These are phyloP conservation scores for Tylopilus sp. DNA, from an alignment of 1,284 basidiomycete genomes.

Conservation along the genomic window DNA sequence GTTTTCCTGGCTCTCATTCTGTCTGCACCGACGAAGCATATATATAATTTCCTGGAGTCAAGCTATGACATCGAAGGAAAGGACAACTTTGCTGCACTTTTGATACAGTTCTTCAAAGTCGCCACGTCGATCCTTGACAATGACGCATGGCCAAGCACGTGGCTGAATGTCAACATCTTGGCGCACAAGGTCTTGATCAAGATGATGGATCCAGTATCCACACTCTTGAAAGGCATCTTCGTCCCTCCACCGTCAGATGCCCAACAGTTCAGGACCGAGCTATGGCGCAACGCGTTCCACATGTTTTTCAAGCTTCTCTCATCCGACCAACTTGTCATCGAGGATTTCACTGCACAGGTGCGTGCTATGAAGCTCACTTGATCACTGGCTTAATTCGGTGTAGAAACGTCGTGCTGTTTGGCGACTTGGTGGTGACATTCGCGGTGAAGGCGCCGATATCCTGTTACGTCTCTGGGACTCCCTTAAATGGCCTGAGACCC, in stretches of 20 bases:
- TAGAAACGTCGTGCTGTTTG: slow-evolving; percentile 93
- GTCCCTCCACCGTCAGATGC: slow-evolving; percentile 68
- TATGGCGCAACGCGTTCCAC: slow-evolving; percentile 83
- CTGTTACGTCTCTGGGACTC: slow-evolving; percentile 85
- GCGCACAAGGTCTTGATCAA: slow-evolving; percentile 87
- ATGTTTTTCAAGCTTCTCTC: slow-evolving; percentile 84
- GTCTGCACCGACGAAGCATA: slow-evolving; percentile 74
- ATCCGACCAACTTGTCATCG: slow-evolving; percentile 89
- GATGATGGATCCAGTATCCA: slow-evolving; percentile 80
- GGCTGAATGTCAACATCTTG: slow-evolving; percentile 91
- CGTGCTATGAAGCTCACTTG: slow-evolving; percentile 14
- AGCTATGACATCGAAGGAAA: slow-evolving; percentile 83
- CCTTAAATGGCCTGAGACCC: slow-evolving; percentile 70
- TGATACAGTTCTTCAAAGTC: slow-evolving; percentile 81
- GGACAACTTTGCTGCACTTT: slow-evolving; percentile 68
- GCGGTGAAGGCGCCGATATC: slow-evolving; percentile 88
- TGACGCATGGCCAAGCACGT: slow-evolving; percentile 86
- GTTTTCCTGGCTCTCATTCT: slow-evolving; percentile 83
- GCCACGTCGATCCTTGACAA: slow-evolving; percentile 81
- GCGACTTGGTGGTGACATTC: slow-evolving; percentile 92
- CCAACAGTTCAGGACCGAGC: slow-evolving; percentile 66
- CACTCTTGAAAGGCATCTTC: slow-evolving; percentile 76
- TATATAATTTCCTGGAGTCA: slow-evolving; percentile 76
- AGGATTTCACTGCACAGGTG: slow-evolving; percentile 90
- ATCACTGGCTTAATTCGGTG: slow-evolving; percentile 17